A percentile compares a stretch with the other conserved stretches of the same genome.
phyloP scores from a whole-genome alignment of 768 basidiomycete genomes.

The Termitomyces sp. region DNA sequence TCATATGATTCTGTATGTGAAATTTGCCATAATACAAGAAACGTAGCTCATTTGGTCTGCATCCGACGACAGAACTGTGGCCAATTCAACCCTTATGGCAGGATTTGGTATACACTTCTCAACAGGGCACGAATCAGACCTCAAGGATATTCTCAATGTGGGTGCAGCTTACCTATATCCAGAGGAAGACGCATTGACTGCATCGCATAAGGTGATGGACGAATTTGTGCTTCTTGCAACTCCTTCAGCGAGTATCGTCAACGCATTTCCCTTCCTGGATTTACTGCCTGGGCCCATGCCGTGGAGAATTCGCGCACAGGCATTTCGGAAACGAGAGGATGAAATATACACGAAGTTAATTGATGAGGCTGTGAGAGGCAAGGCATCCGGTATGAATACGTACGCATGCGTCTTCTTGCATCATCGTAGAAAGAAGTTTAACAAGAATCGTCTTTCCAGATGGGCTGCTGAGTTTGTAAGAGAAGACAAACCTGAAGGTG shows the following conservation, averaged over 20 bases:
- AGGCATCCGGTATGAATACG: too few species aligned
- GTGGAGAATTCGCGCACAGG: not conserved
- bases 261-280: not conserved
- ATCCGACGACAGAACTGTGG: not conserved
- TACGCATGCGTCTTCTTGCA: not conserved
- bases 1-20: not conserved
- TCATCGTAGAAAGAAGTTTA: not conserved
- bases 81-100: not conserved
- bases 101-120: not conserved
- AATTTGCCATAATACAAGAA: too few species aligned
- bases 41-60: not conserved
- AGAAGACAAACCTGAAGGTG: too few species aligned
- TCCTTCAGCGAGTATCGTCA: not conserved
- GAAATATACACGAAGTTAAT: not conserved
- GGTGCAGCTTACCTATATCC: not conserved
- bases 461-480: too few species aligned
- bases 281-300: conserved; percentile 1
- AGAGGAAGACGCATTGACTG: too few species aligned
- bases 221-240: not conserved
- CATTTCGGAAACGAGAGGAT: too few species aligned
- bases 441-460: too few species aligned
- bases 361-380: not conserved
- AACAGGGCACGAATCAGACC: conserved; percentile 5
- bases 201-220: not conserved
- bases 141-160: not conserved